Evolutionary conservation across 371 early-diverging fungal species (phyloP).

Genomic region (Mucor velutinosus): DNA sequence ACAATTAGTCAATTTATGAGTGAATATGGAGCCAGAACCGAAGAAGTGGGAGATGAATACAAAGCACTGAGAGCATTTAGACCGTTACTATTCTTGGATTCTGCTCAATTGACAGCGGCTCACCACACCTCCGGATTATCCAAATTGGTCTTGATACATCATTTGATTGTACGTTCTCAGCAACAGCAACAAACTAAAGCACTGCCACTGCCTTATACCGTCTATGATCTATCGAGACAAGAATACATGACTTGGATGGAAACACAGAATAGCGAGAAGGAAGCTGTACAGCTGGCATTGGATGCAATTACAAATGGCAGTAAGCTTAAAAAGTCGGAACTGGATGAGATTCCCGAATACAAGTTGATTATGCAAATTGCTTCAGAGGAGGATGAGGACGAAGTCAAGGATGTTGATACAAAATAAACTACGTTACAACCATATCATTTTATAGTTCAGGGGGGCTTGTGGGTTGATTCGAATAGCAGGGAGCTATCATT

Average conservation of each 20-base stretch:
- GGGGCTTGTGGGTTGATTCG: neutral
- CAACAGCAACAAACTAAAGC: conserved; percentile 39
- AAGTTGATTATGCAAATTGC: conserved; percentile 31
- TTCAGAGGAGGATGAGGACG: conserved; percentile 13
- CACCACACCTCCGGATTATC: conserved; percentile 55
- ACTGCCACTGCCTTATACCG: conserved; percentile 56
- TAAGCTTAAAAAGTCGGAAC: conserved; percentile 21
- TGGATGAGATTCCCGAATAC: conserved; percentile 37
- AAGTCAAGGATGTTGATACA: neutral
- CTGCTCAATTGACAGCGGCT: conserved; percentile 53
- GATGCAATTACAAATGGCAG: conserved; percentile 39
- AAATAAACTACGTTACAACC: neutral
- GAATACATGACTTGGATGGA: conserved; percentile 71
- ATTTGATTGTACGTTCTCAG: conserved; percentile 60
- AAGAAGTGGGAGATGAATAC: conserved; percentile 58
- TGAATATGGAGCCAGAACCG: conserved; percentile 56
- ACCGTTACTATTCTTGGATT: conserved; percentile 61
- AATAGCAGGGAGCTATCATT: neutral
- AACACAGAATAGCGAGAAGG: conserved; percentile 42
- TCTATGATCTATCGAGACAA: conserved; percentile 55
- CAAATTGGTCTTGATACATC: conserved; percentile 53
- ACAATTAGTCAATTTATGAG: conserved; percentile 56
- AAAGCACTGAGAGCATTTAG: conserved; percentile 60
- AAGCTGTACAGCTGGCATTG: conserved; percentile 39
- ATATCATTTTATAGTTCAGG: neutral